Evolutionary conservation across 2,329 filamentous ascomycete genomes (phyloP), one percentile per base, ranked within the genome.

Genomic region (Claviceps citrina): DNA sequence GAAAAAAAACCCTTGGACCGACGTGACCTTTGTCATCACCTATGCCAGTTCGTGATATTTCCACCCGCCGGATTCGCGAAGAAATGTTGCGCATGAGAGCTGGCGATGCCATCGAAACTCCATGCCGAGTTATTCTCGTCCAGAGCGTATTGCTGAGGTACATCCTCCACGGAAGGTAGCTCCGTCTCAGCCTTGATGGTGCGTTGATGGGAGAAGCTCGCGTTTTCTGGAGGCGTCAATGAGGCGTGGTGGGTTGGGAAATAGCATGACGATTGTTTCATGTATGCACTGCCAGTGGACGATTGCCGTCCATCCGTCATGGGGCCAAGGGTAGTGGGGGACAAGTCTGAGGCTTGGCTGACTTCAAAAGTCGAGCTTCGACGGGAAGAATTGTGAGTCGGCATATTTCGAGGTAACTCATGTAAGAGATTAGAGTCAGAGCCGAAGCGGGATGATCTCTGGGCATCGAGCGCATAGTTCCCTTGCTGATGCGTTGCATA

Each of bases 331-430:
- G 44, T 12, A 31, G 49, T 35, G 9, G 28, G 26, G 8, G 43
- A 31, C 36, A 51, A 35, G n/a, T 47, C 47, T 8, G 48, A 31
- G 12, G 44, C 26, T n/a, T 44, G 43, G 3, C 43, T 8, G 10
- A 39, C 35, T 5, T 53, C 50, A 20, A 49, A 50, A 5, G 44
- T 37, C 20, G 50, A 51, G 28, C 45, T 44, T 13, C 47, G 46
- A 40, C 46, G 36, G 8, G 45, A 43, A 9, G 45, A 10, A 30
- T 44, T 43, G 7, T 50, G 36, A n/a, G 44, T 34, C 5, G 49
- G 48, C 51, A 53, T 52, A 16, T 51, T 47, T 34, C 50, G 47
- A 8, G 50, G 51, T 27, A 49, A 52, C 15, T 52, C 50, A 31
- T 46, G 44, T 6, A 42, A 44, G 12, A 52, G 44, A 18, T 40